Conservation (phyloP, 306 rosid genomes). For the Lablab purpureus region DNA sequence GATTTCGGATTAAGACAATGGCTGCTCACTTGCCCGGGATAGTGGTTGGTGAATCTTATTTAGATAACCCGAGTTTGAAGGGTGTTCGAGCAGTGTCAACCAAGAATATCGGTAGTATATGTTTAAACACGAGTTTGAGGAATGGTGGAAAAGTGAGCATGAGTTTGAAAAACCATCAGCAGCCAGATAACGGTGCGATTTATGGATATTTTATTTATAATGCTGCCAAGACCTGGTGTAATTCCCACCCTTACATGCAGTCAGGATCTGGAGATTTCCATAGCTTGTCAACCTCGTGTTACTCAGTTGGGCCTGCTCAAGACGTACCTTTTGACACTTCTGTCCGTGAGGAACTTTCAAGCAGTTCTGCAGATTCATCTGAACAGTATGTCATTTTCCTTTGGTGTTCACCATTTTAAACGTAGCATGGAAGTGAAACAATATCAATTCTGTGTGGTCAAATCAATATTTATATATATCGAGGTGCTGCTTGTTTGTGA, state of each 20-base stretch:
- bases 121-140: constrained; percentile 43
- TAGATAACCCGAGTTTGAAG: constrained; percentile 49
- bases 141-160: constrained; percentile 66
- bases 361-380: constrained; percentile 68
- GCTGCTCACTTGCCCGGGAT: constrained; percentile 64
- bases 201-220: constrained; percentile 72
- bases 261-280: constrained; percentile 69
- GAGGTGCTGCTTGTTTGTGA: constrained; percentile 21
- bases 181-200: constrained; percentile 57
- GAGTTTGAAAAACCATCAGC: constrained; percentile 69
- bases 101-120: constrained; percentile 42
- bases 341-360: constrained; percentile 67
- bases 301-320: constrained; percentile 73
- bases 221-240: constrained; percentile 63
- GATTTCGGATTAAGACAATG: constrained; percentile 62
- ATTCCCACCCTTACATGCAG: constrained; percentile 44
- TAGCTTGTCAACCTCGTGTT: constrained; percentile 58
- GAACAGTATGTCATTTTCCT: constrained; percentile 64
- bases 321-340: constrained; percentile 79
- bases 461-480: constrained; percentile 11
- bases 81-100: constrained; percentile 38
- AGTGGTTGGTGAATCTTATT: constrained; percentile 54
- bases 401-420: not conserved
- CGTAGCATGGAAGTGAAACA: not conserved
- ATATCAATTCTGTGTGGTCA: constrained; percentile 26